phyloP scores from a whole-genome alignment of 164 flowering plant genomes.

The Stephania yunnanensis region DNA sequence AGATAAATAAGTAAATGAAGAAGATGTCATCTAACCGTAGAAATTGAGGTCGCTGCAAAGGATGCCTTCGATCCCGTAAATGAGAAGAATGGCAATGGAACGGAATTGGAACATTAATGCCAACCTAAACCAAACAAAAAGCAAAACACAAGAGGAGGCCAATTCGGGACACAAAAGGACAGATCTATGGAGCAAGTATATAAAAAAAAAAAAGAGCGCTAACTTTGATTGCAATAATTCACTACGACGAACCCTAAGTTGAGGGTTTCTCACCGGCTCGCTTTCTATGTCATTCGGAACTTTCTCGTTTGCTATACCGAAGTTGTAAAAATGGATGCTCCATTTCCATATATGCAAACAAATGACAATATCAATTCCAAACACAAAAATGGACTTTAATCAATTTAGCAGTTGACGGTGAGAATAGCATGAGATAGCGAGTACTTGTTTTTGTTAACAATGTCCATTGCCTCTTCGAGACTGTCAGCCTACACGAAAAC shows the following conservation, averaged over 20 bases:
- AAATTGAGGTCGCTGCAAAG: conserved; percentile 48
- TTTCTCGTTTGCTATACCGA: conserved; percentile 66
- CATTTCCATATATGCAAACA: too few relatives aligned
- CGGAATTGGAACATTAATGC: conserved; percentile 61
- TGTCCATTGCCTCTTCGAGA: too few relatives aligned
- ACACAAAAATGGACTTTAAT: too few relatives aligned
- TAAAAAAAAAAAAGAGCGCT: too few relatives aligned
- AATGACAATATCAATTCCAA: too few relatives aligned
- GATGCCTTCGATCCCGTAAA: too few relatives aligned
- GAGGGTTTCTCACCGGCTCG: conserved; percentile 35
- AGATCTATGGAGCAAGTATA: too few relatives aligned
- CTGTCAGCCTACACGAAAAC: too few relatives aligned
- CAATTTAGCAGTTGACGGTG: too few relatives aligned
- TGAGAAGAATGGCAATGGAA: too few relatives aligned
- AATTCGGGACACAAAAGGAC: neutral
- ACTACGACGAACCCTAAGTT: neutral
- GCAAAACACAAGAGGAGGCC: neutral
- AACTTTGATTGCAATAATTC: neutral
- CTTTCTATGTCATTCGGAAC: conserved; percentile 60
- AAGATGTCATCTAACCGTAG: conserved; percentile 27
- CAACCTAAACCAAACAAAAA: conserved; percentile 36
- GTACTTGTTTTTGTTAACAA: too few relatives aligned
- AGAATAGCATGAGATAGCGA: too few relatives aligned
- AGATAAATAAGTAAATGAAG: neutral
- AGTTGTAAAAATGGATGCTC: conserved; percentile 62